Evolutionary conservation across 1,284 basidiomycete species (phyloP).

Genomic region (Pisolithus thermaeus): DNA sequence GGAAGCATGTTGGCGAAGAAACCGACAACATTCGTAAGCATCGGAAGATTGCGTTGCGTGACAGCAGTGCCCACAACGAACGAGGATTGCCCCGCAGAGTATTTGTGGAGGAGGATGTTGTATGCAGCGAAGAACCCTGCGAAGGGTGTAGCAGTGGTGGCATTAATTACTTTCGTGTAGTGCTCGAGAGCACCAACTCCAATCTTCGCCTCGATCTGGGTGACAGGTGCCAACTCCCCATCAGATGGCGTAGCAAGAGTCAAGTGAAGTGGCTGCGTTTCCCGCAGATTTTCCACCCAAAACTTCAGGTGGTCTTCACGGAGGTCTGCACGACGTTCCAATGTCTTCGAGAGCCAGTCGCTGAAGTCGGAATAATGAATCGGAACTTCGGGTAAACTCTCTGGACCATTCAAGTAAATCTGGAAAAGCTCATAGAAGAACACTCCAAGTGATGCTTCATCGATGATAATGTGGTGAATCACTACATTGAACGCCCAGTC

Average conservation of each 20-base stretch:
- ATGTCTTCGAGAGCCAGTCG: slow-evolving; percentile 11
- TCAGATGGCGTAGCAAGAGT: slow-evolving; percentile 12
- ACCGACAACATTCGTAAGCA: slow-evolving; percentile 10
- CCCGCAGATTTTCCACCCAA: slow-evolving; percentile 9
- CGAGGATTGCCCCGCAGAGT: slow-evolving; percentile 8
- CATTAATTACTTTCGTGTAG: slow-evolving; percentile 9
- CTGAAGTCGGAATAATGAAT: slow-evolving; percentile 13
- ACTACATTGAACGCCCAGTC: slow-evolving; percentile 11
- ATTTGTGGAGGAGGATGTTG: slow-evolving; percentile 13
- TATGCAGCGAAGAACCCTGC: slow-evolving; percentile 14
- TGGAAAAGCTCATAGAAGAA: slow-evolving; percentile 13
- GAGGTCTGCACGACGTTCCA: slow-evolving; percentile 10
- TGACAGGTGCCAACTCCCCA: slow-evolving; percentile 8
- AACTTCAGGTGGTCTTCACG: slow-evolving; percentile 11
- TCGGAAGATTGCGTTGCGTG: slow-evolving; percentile 10
- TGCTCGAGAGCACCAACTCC: slow-evolving; percentile 9
- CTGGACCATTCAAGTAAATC: slow-evolving; percentile 10
- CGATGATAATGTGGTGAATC: slow-evolving; percentile 14
- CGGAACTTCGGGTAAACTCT: slow-evolving; percentile 9
- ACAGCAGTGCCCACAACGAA: slow-evolving; percentile 14
- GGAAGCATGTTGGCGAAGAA: slow-evolving; percentile 16
- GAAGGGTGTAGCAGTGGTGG: slow-evolving; percentile 8
- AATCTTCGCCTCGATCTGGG: slow-evolving; percentile 12
- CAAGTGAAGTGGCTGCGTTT: slow-evolving; percentile 10
- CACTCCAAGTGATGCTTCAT: slow-evolving; percentile 12